Percentiles rank a stretch among this genome's conserved stretches.
These are phyloP conservation scores for Colletotrichum costaricense DNA, from an alignment of 2,329 filamentous ascomycete genomes.

Conservation along the genomic window DNA sequence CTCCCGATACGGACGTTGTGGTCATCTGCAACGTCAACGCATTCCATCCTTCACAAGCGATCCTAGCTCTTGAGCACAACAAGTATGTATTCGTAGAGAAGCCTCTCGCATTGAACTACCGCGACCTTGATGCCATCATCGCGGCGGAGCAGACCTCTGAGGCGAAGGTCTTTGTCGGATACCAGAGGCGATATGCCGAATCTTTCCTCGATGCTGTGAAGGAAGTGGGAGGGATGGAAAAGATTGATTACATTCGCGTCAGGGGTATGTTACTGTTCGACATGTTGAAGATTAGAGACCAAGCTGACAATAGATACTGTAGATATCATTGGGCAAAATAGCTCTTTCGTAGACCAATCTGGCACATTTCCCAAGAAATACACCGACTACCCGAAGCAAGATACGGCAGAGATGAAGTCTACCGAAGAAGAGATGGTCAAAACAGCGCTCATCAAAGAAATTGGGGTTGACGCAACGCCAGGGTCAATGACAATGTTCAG, in stretches of 20 bases:
- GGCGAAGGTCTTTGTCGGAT: slow-evolving; percentile 66
- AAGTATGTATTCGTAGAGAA: slow-evolving; percentile 72
- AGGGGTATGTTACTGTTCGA: not conserved
- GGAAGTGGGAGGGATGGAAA: not conserved
- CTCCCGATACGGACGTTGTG: slow-evolving; percentile 61
- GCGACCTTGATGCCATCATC: slow-evolving; percentile 57
- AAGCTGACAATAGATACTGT: not conserved
- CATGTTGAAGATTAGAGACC: not conserved
- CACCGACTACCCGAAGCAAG: not conserved
- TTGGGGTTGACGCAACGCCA: not conserved
- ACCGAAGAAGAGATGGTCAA: not conserved
- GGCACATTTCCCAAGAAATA: not conserved
- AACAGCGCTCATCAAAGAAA: not conserved
- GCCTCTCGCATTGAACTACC: slow-evolving; percentile 61
- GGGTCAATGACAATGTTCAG: not conserved
- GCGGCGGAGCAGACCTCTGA: slow-evolving; percentile 56
- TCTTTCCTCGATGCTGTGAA: slow-evolving; percentile 37
- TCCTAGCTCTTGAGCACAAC: slow-evolving; percentile 61
- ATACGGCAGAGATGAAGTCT: not conserved
- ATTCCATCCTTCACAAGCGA: slow-evolving; percentile 61
- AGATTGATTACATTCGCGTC: not conserved
- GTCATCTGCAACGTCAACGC: slow-evolving; percentile 64
- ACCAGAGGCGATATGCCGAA: slow-evolving; percentile 68
- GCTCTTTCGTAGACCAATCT: not conserved
- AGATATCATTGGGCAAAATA: not conserved